Base-by-base conservation (phyloP, 2,329 filamentous ascomycete species). In the Colletotrichum liaoningense region DNA sequence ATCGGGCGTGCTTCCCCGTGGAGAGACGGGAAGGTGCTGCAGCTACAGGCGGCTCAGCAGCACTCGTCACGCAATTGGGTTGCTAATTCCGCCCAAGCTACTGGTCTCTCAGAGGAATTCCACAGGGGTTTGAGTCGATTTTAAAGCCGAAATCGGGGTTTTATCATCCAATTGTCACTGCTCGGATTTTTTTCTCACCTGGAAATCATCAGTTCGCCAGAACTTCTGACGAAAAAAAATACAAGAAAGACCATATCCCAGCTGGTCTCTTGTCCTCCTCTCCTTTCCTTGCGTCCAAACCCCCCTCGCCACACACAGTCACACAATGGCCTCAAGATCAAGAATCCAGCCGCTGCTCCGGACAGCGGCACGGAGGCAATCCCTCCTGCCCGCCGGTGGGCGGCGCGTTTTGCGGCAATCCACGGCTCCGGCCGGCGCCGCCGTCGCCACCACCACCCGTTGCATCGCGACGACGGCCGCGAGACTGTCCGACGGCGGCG, bases 251-350 rank as follows among this genome's bases (percentile, higher is more conserved):
- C 30, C n/a, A n/a, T 28, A 38, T n/a, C 24, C 28, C 26, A 22
- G 60, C 22, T 22, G 55, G 60, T 57, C 38, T 52, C 24, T 66
- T n/a, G 33, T 52, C 9, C 30, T 54, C 28, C 24, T 22, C n/a
- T 33, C 12, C 24, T 35, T 66, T 62, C 38, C 63, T 73, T 58
- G 59, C 28, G 28, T 46, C 24, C 22, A 42, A 49, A 12, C 0
- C 1, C 5, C 14, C 5, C 5, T 1, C 38, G 5, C 14, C 38
- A 7, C 22, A 49, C 7, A 42, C 24, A 35, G 56, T 58, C 52
- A 63, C 52, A 63, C 14, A 63, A 77, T 77, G 76, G 76, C 76
- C 55, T 74, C 67, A 11, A 75, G 76, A 67, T 67, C 74, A 35
- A 72, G 71, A 60, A 59, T 76, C 16, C 64, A 76, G 67, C 74